Conservation (phyloP, 768 basidiomycete species). For the Rhodotorula paludigena region DNA sequence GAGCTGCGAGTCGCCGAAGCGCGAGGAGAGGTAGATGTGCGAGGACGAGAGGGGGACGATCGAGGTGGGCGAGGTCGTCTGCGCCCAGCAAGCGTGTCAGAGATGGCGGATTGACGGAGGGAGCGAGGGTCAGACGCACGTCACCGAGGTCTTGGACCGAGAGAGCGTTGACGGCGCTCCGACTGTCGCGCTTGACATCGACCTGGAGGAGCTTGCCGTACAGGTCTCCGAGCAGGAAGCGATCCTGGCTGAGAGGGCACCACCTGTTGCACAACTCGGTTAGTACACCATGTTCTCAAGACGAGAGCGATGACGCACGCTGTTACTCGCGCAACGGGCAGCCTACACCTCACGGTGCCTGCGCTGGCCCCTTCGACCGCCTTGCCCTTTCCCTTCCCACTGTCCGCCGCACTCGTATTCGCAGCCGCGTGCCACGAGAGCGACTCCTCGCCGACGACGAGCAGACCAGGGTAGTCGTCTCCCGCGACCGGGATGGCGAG, state of each 20-base stretch:
- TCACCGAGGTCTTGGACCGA: constrained; percentile 64
- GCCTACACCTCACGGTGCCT: neutral
- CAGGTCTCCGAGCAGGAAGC: constrained; percentile 38
- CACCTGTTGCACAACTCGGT: neutral
- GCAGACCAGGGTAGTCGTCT: constrained; percentile 27
- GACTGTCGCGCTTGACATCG: neutral
- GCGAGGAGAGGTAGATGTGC: constrained; percentile 71
- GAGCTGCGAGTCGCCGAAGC: constrained; percentile 73
- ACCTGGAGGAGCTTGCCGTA: constrained; percentile 33
- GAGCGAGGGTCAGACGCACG: constrained; percentile 44
- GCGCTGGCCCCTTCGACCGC: neutral
- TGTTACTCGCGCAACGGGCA: constrained; percentile 36
- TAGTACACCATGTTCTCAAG: neutral
- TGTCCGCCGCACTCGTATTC: neutral
- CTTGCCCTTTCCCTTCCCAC: constrained; percentile 21
- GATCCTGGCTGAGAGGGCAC: neutral
- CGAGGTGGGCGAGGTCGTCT: constrained; percentile 61
- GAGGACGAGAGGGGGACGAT: constrained; percentile 69
- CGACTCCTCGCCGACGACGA: constrained; percentile 44
- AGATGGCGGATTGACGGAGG: constrained; percentile 4
- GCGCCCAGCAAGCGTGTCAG: constrained; percentile 49
- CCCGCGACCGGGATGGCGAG: constrained; percentile 25
- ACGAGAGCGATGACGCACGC: constrained; percentile 18
- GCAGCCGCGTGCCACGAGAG: constrained; percentile 11
- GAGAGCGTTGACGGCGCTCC: constrained; percentile 2